These are phyloP conservation scores for Nevesoporus exiguus DNA, from an alignment of 768 basidiomycete species.

Conservation along the genomic window DNA sequence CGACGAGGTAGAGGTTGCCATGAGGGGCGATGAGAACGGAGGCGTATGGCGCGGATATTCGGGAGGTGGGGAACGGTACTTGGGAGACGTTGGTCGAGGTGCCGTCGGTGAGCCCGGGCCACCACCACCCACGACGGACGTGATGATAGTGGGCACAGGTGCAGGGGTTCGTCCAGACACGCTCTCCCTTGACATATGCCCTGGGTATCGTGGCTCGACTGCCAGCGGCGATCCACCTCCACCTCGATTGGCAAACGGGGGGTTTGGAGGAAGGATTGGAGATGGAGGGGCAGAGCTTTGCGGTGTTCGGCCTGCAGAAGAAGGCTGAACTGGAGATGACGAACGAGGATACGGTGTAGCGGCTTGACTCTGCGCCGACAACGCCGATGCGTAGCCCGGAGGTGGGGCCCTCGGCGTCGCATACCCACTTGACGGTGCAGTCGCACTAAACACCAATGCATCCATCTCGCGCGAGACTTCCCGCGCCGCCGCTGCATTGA, in stretches of 20 bases:
- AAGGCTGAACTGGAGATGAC: background rate
- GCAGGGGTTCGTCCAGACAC: constrained; percentile 9
- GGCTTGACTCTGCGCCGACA: constrained; percentile 1
- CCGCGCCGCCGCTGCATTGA: constrained; percentile 64
- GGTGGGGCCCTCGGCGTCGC: constrained; percentile 15
- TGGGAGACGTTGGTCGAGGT: constrained; percentile 1
- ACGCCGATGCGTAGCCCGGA: constrained; percentile 4
- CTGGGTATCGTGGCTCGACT: constrained; percentile 8
- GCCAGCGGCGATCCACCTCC: constrained; percentile 6
- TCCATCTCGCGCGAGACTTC: constrained; percentile 67
- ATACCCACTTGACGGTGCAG: constrained; percentile 17
- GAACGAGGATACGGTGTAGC: background rate
- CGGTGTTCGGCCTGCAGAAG: constrained; percentile 7
- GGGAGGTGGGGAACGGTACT: constrained; percentile 36
- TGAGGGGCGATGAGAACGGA: constrained; percentile 29
- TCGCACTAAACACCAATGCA: constrained; percentile 43
- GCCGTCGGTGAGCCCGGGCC: background rate
- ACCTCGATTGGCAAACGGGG: constrained; percentile 38
- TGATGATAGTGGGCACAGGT: background rate
- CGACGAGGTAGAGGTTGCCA: constrained; percentile 34
- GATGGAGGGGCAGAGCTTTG: constrained; percentile 23
- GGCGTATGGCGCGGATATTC: constrained; percentile 42
- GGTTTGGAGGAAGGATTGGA: constrained; percentile 35
- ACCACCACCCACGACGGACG: background rate
- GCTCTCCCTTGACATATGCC: constrained; percentile 3